Conservation (phyloP, 2,329 filamentous ascomycete genomes). For the Orbilia ellipsospora region DNA sequence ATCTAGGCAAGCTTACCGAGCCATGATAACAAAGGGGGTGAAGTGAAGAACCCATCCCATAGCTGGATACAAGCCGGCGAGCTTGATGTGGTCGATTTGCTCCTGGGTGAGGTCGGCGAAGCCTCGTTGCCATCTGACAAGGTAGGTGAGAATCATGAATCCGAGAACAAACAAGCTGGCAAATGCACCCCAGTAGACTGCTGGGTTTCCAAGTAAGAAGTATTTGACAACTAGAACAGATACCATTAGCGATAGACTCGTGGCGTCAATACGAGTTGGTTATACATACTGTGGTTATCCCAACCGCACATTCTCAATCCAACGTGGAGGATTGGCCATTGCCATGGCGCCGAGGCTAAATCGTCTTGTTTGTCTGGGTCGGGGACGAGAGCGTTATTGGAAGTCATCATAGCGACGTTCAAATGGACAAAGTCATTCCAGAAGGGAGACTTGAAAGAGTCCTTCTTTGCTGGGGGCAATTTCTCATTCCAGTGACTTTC, state of each 20-base stretch:
- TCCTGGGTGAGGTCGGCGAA: slow-evolving; percentile 81
- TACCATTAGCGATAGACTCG: slow-evolving; percentile 10
- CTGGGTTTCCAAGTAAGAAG: slow-evolving; percentile 95
- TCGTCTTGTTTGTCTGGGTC: slow-evolving; percentile 99
- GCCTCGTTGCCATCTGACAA: slow-evolving; percentile 94
- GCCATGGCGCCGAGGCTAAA: slow-evolving; percentile 95
- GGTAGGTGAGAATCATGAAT: slow-evolving; percentile 81
- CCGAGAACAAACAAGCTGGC: slow-evolving; percentile 78
- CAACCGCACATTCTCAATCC: slow-evolving; percentile 98
- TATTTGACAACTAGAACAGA: slow-evolving; percentile 72
- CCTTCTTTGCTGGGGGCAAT: slow-evolving; percentile 83
- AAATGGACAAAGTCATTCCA: slow-evolving; percentile 96
- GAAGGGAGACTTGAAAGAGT: slow-evolving; percentile 95
- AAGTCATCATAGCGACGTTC: slow-evolving; percentile 99
- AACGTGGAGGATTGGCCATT: slow-evolving; percentile 96
- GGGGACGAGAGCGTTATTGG: slow-evolving; percentile 96
- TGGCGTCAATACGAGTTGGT: not conserved
- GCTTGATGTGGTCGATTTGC: slow-evolving; percentile 95
- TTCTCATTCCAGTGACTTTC: slow-evolving; percentile 95
- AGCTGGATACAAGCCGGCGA: slow-evolving; percentile 88
- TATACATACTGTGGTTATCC: slow-evolving; percentile 79
- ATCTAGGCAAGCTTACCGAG: slow-evolving; percentile 61
- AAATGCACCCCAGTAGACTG: slow-evolving; percentile 95
- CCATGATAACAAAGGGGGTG: slow-evolving; percentile 95
- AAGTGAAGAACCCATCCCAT: slow-evolving; percentile 97